Base-by-base conservation (phyloP, 345 rosid genomes). In the Gossypium bickii region DNA sequence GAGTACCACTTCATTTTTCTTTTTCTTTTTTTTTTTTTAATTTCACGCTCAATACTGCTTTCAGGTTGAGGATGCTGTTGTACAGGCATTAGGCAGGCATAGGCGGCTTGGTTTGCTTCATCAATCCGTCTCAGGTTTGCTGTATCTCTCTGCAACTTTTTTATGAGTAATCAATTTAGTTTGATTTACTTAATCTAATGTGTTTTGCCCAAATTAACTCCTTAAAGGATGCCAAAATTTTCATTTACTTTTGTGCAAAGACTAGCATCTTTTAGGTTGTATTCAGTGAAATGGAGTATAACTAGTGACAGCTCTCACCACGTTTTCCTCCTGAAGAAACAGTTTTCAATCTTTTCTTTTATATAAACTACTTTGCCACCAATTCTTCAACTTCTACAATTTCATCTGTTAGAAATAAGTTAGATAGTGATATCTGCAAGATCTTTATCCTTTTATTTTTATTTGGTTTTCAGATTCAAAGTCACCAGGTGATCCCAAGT, bases 21-120 rank as follows among this genome's bases (percentile, higher is more conserved):
- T 51, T 48, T 22, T 0, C 1, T 22, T 22, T 22, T 22, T 22
- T 34, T 12, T 34, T 48, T 57, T 52, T 74, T 65, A 22, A 34
- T 10, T 66, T 71, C 56, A 68, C 11, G 8, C 7, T 62, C 67
- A 65, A 13, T 57, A 27, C 55, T 72, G 49, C 55, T 78, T 74
- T 61, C 79, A 96, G 98, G 90, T 96, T 78, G 99, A 93, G 79
- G 97, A 96, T 77, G 97, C 99, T 7, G 91, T 93, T 67, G 79
- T 86, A 41, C 93, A 92, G 75, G 92, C 93, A 72, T 76, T 92
- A 70, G 85, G 90, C 2, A 90, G 73, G 72, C 82, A 78, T 61
- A 90, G 90, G 80, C 81, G 88, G 66, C 86, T 93, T 53, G 84
- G 86, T 83, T 74, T 82, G 74, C 79, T 84, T 83, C 84, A 80